A percentile compares a stretch with the other conserved stretches of the same genome.
phyloP scores from a whole-genome alignment of 257 asterid genomes.

The Ilex aquifolium region DNA sequence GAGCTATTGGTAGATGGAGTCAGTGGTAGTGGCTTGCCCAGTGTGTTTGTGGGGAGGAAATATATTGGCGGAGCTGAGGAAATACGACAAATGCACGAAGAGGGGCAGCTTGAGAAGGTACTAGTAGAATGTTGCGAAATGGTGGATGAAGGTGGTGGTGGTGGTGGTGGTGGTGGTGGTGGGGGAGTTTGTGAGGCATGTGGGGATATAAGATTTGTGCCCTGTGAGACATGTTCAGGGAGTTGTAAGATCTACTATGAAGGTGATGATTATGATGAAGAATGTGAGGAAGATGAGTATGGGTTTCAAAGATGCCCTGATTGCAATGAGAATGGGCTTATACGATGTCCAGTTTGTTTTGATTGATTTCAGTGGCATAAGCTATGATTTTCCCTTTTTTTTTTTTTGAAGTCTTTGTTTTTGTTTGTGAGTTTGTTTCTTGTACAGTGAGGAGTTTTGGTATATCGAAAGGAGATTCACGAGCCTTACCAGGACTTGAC shows the following conservation, averaged over 20 bases:
- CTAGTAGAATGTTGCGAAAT: background rate
- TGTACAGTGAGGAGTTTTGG: too few species aligned
- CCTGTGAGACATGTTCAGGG: background rate
- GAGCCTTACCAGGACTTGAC: too few species aligned
- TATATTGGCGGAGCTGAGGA: background rate
- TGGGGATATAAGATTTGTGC: background rate
- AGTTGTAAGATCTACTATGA: background rate
- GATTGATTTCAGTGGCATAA: background rate
- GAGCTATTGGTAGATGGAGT: background rate
- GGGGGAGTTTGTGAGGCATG: background rate
- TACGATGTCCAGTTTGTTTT: background rate
- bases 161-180: background rate
- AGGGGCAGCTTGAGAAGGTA: background rate
- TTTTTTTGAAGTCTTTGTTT: too few species aligned
- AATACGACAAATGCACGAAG: background rate
- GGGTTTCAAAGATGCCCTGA: background rate
- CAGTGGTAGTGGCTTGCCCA: background rate
- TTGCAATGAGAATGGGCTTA: background rate
- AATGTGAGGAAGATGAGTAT: background rate
- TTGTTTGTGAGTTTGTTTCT: too few species aligned
- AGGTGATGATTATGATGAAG: background rate
- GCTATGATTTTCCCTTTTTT: too few species aligned
- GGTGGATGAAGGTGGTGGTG: background rate
- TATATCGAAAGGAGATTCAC: too few species aligned
- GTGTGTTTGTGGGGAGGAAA: background rate